Base-by-base conservation (phyloP, 179 eudicot genomes). In the Carnegiea gigantea region DNA sequence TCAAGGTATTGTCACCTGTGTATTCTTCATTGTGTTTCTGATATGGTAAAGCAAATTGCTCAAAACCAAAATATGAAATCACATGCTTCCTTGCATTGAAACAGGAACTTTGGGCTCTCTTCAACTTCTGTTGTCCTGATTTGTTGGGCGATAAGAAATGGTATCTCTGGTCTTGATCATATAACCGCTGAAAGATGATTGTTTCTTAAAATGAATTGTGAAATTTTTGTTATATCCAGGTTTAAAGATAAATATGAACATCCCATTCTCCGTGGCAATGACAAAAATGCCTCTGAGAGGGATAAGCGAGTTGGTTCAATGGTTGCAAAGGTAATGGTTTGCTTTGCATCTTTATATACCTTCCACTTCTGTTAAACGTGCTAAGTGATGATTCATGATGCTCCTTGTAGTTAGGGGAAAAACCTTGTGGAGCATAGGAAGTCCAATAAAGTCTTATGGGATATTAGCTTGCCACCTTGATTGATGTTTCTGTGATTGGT, bases 91-190 rank as follows among this genome's bases (percentile, higher is more conserved):
- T 74, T 77, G 36, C 64, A 68, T 15, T 78, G 40, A 83, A 77
- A 59, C 87, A 94, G 99, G 99, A 95, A 87, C 83, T 97, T 59
- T 97, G 99, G 99, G 99, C 99, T 24, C 90, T 97, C 86, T 97
- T 97, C 82, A 88, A 88, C 85, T 97, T 97, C 83, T 95, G 94
- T 82, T 95, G 98, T 84, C 99, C 98, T 74, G 94, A 91, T 86
- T 86, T 97, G 78, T 82, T 97, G 79, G 99, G 99, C 70, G 98
- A 97, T 88, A 91, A 93, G 83, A 91, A 92, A 70, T 85, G 89
- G 99, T 97, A 92, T 79, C 76, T 62, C 53, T 21, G 26, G 9
- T 0, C 76, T 65, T 77, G 59, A 54, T 77, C 49, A 60, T 71
- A 62, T 75, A 23, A 6, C 76, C 71, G 64, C 38, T 75, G 73